Conservation (phyloP, 148 eudicot genomes). For the Rheum nobile region DNA sequence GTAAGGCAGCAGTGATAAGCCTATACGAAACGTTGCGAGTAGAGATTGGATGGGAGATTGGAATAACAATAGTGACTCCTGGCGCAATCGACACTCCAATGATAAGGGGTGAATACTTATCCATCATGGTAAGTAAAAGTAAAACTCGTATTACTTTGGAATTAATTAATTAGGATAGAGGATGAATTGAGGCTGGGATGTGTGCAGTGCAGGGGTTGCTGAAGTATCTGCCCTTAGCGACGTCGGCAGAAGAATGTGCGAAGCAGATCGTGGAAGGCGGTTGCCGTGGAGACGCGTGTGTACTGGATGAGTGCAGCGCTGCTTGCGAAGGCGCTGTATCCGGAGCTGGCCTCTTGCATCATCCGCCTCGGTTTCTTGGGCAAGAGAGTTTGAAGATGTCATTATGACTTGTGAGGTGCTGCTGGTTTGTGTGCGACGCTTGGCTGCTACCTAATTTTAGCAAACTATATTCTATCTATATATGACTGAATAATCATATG, state of each 20-base stretch:
- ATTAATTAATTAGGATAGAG: too few relatives aligned
- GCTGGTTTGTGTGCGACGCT: neutral
- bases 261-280: neutral
- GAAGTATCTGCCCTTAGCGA: neutral
- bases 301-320: neutral
- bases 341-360: neutral
- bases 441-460: neutral
- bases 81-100: slow-evolving; percentile 30
- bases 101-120: slow-evolving; percentile 23
- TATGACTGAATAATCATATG: too few relatives aligned
- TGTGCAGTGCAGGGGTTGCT: neutral
- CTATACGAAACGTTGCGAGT: slow-evolving; percentile 32
- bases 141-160: neutral
- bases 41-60: slow-evolving; percentile 24
- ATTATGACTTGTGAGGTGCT: neutral
- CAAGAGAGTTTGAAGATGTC: neutral
- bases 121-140: neutral
- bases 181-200: too few relatives aligned
- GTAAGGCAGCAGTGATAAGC: slow-evolving; percentile 32
- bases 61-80: slow-evolving; percentile 31
- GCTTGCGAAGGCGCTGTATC: neutral
- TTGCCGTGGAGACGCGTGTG: neutral
- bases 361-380: neutral
- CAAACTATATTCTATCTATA: too few relatives aligned
- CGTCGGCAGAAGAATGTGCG: neutral